These are phyloP conservation scores for Trichoderma brevicompactum DNA, from an alignment of 2,329 filamentous ascomycete species.

Conservation along the genomic window DNA sequence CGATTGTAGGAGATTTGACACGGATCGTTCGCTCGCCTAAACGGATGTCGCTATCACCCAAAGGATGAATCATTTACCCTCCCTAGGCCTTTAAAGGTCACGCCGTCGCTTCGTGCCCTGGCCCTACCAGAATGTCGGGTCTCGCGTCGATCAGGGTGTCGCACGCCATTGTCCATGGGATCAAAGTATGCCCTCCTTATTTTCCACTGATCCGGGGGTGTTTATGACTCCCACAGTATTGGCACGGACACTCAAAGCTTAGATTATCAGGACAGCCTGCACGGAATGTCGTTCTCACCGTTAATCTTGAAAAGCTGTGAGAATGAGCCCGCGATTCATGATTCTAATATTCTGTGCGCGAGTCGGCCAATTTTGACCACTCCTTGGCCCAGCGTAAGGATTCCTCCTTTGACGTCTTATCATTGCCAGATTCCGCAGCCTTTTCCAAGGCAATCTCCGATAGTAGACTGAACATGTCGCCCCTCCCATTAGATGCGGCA, in stretches of 20 bases:
- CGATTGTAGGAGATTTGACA: background rate
- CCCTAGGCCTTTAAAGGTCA: background rate
- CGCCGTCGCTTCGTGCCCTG: constrained; percentile 9
- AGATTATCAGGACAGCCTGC: background rate
- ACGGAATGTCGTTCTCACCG: background rate
- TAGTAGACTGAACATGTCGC: constrained; percentile 37
- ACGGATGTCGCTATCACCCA: background rate
- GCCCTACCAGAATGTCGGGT: constrained; percentile 16
- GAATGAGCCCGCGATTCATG: constrained; percentile 14
- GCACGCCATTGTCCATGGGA: background rate
- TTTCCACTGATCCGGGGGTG: background rate
- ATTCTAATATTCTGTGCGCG: constrained; percentile 32
- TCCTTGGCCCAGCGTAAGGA: constrained; percentile 41
- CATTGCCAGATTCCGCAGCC: constrained; percentile 30
- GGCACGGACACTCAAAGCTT: background rate
- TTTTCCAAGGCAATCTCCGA: constrained; percentile 39
- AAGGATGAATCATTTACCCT: background rate
- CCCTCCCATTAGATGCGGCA: constrained; percentile 36
- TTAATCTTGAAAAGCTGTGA: background rate
- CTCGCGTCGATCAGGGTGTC: constrained; percentile 11
- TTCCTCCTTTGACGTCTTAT: constrained; percentile 31
- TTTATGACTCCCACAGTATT: background rate
- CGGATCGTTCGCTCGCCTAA: constrained; percentile 4
- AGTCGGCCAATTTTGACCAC: constrained; percentile 42
- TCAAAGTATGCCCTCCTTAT: background rate